Percentiles rank a stretch among this genome's conserved stretches.
Conservation (phyloP, 768 basidiomycete species). For the Heimioporus sp. region DNA sequence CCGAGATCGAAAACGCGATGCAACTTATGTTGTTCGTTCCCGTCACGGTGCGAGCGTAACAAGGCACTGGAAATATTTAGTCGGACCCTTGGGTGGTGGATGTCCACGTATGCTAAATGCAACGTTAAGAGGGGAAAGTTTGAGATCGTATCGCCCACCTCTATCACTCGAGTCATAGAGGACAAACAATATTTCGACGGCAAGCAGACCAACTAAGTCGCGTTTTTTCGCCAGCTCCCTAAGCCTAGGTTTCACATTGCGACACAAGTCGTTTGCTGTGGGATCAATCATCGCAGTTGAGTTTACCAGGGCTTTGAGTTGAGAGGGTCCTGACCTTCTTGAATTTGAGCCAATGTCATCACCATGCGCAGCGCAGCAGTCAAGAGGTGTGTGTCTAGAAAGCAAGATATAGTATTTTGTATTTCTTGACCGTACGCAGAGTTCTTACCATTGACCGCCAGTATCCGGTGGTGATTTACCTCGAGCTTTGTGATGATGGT, state of each 20-base stretch:
- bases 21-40: background rate
- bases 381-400: too few relatives aligned
- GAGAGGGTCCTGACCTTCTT: background rate
- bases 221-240: background rate
- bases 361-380: too few relatives aligned
- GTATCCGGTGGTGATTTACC: background rate
- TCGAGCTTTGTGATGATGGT: conserved; percentile 4
- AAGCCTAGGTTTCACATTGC: too few relatives aligned
- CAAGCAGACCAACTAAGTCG: conserved; percentile 11
- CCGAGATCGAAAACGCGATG: conserved; percentile 11
- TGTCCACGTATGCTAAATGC: background rate
- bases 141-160: too few relatives aligned
- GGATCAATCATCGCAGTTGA: too few relatives aligned
- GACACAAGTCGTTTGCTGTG: too few relatives aligned
- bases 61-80: conserved; percentile 12
- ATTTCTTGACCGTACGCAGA: too few relatives aligned
- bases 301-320: too few relatives aligned
- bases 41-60: background rate
- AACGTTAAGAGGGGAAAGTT: too few relatives aligned
- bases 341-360: conserved; percentile 6
- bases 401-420: too few relatives aligned
- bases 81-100: conserved; percentile 3
- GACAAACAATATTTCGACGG: conserved; percentile 12
- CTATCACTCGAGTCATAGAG: background rate
- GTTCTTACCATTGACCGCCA: too few relatives aligned